Evolutionary conservation across 352 stramenopile species (phyloP), one percentile per base, ranked within the genome.

Genomic region (Phytophthora kernoviae): DNA sequence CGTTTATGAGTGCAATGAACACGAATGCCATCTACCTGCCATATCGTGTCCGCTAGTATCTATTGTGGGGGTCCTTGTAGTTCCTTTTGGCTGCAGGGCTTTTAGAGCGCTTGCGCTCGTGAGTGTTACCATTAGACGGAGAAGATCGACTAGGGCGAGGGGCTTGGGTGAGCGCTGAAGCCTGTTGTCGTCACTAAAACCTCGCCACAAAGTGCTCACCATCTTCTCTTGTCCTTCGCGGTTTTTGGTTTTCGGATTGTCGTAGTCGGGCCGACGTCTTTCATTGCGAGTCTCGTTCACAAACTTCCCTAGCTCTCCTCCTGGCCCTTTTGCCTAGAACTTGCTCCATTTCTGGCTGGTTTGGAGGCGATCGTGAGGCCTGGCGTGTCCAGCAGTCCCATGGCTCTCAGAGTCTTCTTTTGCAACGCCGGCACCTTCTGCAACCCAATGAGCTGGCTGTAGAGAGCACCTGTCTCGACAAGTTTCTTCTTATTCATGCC

Each of bases 321-420:
- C 41, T 1, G 42, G 30, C 44, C 37, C 54, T 37, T 64, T 2
- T 58, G 21, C 34, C 64, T 65, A 32, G 34, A 34, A 21, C 39
- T 22, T 48, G 45, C 41, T 10, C 45, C 45, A 14, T n/a, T 12
- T 4, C 30, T 26, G 17, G 40, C 22, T 18, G 21, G 14, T 37
- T 49, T 75, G 14, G 66, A 33, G 27, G 62, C 66, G 18, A 40
- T 43, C 10, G n/a, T 51, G 45, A 97, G 65, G 12, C 90, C 90
- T 17, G 76, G 72, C 37, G 81, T 77, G 43, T 77, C 87, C 40
- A 93, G 83, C 40, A 98, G 66, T 9, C 86, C 84, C 93, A 93
- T 81, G 58, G 86, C 81, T 55, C 79, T 81, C 34, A 94, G 57
- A 41, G 88, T 88, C 41, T 79, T 80, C 73, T 96, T 97, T 70